Evolutionary conservation across 1,139 yeast species (phyloP), one percentile per base, ranked within the genome.

Genomic region (Hansenula lynferdii): DNA sequence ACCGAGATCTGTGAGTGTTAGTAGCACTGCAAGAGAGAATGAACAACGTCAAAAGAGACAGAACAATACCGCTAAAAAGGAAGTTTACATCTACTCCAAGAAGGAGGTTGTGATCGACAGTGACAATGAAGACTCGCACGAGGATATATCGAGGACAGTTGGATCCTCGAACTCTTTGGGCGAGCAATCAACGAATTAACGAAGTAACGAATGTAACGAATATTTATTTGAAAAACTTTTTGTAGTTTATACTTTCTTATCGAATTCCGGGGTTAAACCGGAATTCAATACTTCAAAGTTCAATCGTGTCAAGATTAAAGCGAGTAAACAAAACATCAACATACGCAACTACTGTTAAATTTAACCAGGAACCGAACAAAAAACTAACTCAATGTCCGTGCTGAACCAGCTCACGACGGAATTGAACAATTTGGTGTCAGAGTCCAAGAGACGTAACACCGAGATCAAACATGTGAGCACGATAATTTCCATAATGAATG

Each of bases 361-460:
- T n/a, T n/a, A n/a, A n/a, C n/a, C n/a, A n/a, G n/a, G n/a, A n/a
- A n/a, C n/a, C n/a, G n/a, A 35, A 8, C 12, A 3, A 10, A 12
- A n/a, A 28, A 9, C 27, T 4, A 25, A 18, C 8, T 10, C 12
- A 18, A 44, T 44, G 48, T 36, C 48, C 6, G 28, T 69, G 15
- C 60, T 75, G 8, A 67, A 66, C 31, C 80, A 69, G 47, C 60
- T 81, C 28, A 56, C 60, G 6, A 48, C 72, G 0, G 96, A 87
- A 50, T 64, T 89, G 44, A 61, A 71, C 16, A 67, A 65, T 31
- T 65, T 90, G 43, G 66, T 79, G 9, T 61, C 81, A 2, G 96
- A 89, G 50, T 72, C 92, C 9, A 82, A 77, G 57, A 69, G 96
- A 40, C 69, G 86, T 47, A 76, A 77, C 52, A 56, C 77, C 1